Evolutionary conservation across 202 grass and related monocot species (phyloP), one percentile per base, ranked within the genome.

Genomic region (Dendrocalamus latiflorus): DNA sequence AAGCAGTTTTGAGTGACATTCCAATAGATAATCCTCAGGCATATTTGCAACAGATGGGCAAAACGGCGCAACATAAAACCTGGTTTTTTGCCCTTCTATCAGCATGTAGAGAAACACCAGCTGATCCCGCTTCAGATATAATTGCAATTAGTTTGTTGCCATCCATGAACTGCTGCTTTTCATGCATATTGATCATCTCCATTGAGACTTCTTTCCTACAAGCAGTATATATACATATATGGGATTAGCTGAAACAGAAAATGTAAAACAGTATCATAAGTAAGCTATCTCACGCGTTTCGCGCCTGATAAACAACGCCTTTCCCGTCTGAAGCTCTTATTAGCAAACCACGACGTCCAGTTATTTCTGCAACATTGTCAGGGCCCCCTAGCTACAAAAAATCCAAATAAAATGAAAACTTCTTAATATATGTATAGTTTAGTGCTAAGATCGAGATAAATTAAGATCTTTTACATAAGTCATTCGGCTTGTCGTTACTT

Each of bases 181-280:
- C 96, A 68, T 99, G 87, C 96, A 99, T 96, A 88, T 99, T 99
- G 43, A 99, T 95, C 93, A 99, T 94, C 89, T 99, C 96, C 96
- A 99, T 99, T 24, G 96, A 90, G 83, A 99, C 84, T 86, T 99
- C 96, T 81, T 99, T 99, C 75, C 96, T 99, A 83, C 83, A 82
- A 68, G 53, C 59, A 88, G 16, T 58, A 77, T 61, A 84, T 34
- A 85, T 75, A 76, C 26, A 54, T 22, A 24, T 14, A 83, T 86
- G 60, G 73, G 21, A 68, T 79, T 76, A 53, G 26, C 37, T 82
- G 86, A 80, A 90, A 45, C 18, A 86, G 49, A 74, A 65, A 71
- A 88, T 81, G 50, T 14, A 82, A 88, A 58, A 21, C 50, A 65
- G 71, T 49, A 55, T 25, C 30, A 76, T 44, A 62, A 81, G 93